Conservation (phyloP, 106 monocot genomes). For the Dendrobium huoshanense region DNA sequence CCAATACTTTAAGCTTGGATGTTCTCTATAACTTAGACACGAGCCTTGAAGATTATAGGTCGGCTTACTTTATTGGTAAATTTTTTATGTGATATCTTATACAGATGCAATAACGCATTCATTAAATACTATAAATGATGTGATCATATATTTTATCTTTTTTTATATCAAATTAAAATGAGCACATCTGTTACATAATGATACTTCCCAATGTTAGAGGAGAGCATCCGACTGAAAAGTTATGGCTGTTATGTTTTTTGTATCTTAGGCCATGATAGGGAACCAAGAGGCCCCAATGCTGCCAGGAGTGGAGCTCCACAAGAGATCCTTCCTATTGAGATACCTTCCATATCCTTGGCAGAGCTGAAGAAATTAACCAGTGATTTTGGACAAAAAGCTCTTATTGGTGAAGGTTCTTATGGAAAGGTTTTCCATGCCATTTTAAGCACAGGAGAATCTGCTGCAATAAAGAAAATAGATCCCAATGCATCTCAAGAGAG, state of each 20-base stretch:
- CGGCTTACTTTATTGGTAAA: no score
- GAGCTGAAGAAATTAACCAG: conserved; percentile 61
- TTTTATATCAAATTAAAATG: no score
- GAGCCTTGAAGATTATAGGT: no score
- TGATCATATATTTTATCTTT: no score
- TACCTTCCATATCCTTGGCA: conserved; percentile 47
- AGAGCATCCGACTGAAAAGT: no score
- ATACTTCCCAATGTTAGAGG: no score
- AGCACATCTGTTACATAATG: no score
- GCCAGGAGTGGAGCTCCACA: conserved; percentile 15
- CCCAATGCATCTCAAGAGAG: conserved; percentile 48
- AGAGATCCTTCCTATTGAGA: conserved; percentile 70
- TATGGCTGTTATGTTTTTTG: neutral
- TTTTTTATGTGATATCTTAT: no score
- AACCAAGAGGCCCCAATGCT: conserved; percentile 35
- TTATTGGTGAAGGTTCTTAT: conserved; percentile 89
- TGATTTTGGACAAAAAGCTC: conserved; percentile 58
- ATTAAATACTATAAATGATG: no score
- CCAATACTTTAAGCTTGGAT: no score
- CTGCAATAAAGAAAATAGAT: conserved; percentile 82
- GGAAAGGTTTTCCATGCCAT: conserved; percentile 63
- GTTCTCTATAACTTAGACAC: no score
- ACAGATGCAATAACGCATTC: no score
- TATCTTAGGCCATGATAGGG: conserved; percentile 42
- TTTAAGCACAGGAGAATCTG: conserved; percentile 40